Evolutionary conservation across 768 basidiomycete species (phyloP).

Genomic region (Xerocomellus intermedius): DNA sequence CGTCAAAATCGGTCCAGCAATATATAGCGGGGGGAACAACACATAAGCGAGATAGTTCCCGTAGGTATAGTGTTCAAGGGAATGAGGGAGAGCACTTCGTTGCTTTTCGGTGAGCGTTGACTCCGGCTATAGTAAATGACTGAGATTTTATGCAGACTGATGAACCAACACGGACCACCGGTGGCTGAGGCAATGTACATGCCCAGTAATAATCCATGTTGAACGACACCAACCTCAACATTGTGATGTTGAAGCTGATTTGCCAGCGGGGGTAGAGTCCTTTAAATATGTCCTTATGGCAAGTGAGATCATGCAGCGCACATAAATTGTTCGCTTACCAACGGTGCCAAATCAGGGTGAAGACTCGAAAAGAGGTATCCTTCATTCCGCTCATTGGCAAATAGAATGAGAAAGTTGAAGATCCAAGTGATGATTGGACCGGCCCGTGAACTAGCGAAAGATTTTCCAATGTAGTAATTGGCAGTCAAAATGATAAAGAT

Average conservation of each 20-base stretch:
- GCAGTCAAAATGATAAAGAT: constrained; percentile 64
- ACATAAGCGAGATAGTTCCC: constrained; percentile 77
- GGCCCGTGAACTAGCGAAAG: constrained; percentile 39
- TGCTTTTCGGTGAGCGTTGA: constrained; percentile 52
- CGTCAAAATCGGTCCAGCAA: constrained; percentile 93
- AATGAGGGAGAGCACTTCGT: constrained; percentile 55
- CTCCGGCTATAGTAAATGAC: constrained; percentile 23
- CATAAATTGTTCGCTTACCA: constrained; percentile 49
- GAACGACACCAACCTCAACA: constrained; percentile 91
- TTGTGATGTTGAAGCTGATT: constrained; percentile 92
- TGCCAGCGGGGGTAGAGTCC: constrained; percentile 93
- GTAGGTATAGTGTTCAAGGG: constrained; percentile 60
- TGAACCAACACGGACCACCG: constrained; percentile 40
- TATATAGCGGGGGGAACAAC: constrained; percentile 92
- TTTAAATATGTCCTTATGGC: constrained; percentile 55
- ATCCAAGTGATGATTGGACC: constrained; percentile 66
- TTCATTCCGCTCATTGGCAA: constrained; percentile 68
- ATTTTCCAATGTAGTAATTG: constrained; percentile 68
- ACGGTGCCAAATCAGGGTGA: constrained; percentile 48
- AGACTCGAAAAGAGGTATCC: constrained; percentile 71
- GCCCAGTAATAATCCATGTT: constrained; percentile 94
- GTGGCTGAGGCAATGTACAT: constrained; percentile 37
- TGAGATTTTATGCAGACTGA: constrained; percentile 1
- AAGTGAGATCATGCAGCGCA: constrained; percentile 5
- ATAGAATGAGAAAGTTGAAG: constrained; percentile 73